phyloP scores from a whole-genome alignment of 345 rosid genomes.

The Crucihimalaya himalaica region DNA sequence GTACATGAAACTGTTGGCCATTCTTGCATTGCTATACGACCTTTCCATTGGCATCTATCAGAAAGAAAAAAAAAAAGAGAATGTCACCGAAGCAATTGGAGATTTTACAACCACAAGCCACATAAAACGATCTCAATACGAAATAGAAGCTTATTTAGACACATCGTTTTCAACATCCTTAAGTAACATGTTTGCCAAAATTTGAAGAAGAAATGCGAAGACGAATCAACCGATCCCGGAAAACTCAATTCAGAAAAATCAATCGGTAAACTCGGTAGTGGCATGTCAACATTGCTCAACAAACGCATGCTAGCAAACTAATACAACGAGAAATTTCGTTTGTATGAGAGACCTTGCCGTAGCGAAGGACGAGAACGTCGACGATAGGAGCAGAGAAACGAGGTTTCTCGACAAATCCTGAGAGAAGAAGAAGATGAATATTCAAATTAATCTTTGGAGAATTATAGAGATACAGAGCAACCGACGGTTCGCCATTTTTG shows the following conservation, averaged over 20 bases:
- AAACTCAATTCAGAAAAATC: not conserved
- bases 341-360: conserved; percentile 29
- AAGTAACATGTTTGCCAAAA: not conserved
- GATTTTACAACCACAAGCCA: conserved; percentile 5
- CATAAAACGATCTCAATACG: not conserved
- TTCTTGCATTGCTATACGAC: conserved; percentile 42
- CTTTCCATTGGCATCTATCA: conserved; percentile 37
- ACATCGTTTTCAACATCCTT: not conserved
- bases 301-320: not conserved
- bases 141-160: conserved; percentile 1
- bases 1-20: conserved; percentile 73
- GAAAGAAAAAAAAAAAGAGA: not conserved
- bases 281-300: conserved; percentile 16
- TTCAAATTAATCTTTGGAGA: conserved; percentile 13
- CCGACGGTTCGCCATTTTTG: conserved; percentile 38
- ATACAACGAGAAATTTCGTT: not conserved
- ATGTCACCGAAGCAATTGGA: conserved; percentile 1
- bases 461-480: conserved; percentile 25
- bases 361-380: conserved; percentile 8
- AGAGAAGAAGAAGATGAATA: not conserved
- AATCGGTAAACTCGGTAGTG: not conserved
- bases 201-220: not conserved
- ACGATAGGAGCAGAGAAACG: conserved; percentile 18
- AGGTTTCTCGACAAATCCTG: conserved; percentile 19
- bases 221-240: conserved; percentile 9